phyloP scores from a whole-genome alignment of 306 rosid species.

The Casuarina equisetifolia region DNA sequence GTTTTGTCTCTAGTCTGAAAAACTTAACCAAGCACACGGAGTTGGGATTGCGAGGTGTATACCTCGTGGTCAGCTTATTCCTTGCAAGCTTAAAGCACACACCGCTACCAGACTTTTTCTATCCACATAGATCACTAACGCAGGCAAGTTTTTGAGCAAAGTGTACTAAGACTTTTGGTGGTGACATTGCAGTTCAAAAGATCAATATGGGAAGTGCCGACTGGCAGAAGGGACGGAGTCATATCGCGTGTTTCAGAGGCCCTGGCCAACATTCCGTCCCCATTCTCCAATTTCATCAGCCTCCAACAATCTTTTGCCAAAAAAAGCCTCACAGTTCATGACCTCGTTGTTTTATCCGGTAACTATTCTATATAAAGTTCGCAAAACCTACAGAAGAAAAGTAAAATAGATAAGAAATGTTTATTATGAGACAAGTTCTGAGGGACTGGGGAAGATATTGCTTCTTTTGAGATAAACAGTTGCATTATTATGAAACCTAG shows the following conservation, averaged over 20 bases:
- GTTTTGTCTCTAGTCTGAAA: background rate
- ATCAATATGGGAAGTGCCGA: conserved; percentile 25
- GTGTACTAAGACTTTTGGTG: background rate
- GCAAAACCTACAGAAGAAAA: background rate
- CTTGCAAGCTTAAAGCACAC: no score
- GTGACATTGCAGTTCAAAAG: conserved; percentile 24
- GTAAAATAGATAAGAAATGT: no score
- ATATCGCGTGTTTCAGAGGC: conserved; percentile 31
- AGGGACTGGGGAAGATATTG: no score
- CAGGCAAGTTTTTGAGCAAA: no score
- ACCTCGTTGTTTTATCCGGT: conserved; percentile 47
- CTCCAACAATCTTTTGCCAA: conserved; percentile 28
- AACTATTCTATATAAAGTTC: background rate
- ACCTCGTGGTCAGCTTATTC: no score
- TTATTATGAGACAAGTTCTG: no score
- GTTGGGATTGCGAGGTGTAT: background rate
- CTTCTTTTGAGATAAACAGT: no score
- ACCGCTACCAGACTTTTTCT: no score
- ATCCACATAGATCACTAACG: no score
- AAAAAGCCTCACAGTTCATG: conserved; percentile 21
- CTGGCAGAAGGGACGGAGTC: conserved; percentile 50
- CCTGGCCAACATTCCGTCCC: conserved; percentile 36
- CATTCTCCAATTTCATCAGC: conserved; percentile 30
- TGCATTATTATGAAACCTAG: no score
- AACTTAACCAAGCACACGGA: background rate